Evolutionary conservation across 495 filamentous ascomycete genomes (phyloP), one percentile per base, ranked within the genome.

Genomic region (Aspergillus egyptiacus): DNA sequence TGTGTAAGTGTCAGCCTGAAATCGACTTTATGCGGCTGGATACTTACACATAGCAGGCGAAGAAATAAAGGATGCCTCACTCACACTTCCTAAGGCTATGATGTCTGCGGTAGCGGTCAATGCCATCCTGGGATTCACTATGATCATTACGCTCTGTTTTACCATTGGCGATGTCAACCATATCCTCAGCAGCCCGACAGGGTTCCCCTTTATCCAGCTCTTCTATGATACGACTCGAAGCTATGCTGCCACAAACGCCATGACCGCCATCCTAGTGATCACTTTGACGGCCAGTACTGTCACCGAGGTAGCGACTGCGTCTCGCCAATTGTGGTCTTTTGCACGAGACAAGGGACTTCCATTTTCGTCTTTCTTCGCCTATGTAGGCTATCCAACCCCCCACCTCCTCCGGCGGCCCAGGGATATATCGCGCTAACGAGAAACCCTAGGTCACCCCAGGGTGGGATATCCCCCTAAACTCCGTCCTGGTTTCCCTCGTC

Each of bases 281-380:
- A 68, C 76, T 5, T 54, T 75, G 5, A 67, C 72, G 10, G 70
- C 66, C 22, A 73, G 73, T 13, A 71, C 71, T 1, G 71, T 81
- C 45, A 78, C 70, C 43, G 70, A 75, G 46, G 73, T 79, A 11
- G 74, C 79, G 6, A 79, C 78, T 0, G 71, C 76, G 9, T 80
- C 77, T 8, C 68, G 78, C 0, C 79, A 81, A 60, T 66, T 81
- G 1, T 80, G 70, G 70, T 73, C 77, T 3, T 83, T 79, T 61
- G 76, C 77, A 5, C 65, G 79, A 17, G 79, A 82, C 50, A 53
- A 64, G 9, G 79, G 80, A 2, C 59, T 81, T 7, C 80, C 79
- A 10, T 81, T 77, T 50, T 78, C 74, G 8, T 55, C 52, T 0
- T 77, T 73, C 56, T 68, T 82, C 34, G 61, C 64, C 34, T 63